Percentiles rank a stretch among this genome's conserved stretches.
Conservation (phyloP, 495 filamentous ascomycete genomes). For the Aspergillus funiculosus region DNA sequence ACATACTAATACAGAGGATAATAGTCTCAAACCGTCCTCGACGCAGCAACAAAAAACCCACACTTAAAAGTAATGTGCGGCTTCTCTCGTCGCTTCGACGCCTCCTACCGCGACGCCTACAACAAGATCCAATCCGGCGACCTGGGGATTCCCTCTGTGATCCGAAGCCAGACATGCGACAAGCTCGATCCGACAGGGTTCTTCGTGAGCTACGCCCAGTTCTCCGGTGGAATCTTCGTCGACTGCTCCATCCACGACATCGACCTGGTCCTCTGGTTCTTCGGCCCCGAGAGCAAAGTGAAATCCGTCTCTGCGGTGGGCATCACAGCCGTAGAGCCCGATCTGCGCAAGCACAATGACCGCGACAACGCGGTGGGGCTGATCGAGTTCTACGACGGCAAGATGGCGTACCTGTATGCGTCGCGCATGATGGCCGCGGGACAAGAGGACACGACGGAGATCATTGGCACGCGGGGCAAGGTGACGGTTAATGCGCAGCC, state of each 20-base stretch:
- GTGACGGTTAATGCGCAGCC: slow-evolving; percentile 53
- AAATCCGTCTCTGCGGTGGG: slow-evolving; percentile 50
- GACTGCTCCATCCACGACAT: slow-evolving; percentile 56
- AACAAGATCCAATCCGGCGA: slow-evolving; percentile 40
- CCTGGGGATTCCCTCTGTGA: slow-evolving; percentile 47
- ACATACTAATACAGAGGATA: slow-evolving; percentile 11
- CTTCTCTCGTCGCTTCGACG: slow-evolving; percentile 54
- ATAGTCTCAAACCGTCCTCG: slow-evolving; percentile 49
- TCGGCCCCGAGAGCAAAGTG: slow-evolving; percentile 42
- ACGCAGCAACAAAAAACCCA: slow-evolving; percentile 44
- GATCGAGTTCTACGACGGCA: slow-evolving; percentile 57
- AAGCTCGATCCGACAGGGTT: slow-evolving; percentile 50
- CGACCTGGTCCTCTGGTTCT: slow-evolving; percentile 54
- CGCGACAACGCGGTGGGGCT: slow-evolving; percentile 59
- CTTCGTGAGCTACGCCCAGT: slow-evolving; percentile 52
- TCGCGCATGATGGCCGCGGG: slow-evolving; percentile 59
- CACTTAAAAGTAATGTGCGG: slow-evolving; percentile 56
- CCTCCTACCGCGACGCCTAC: slow-evolving; percentile 49
- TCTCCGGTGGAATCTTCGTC: slow-evolving; percentile 56
- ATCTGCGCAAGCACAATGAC: slow-evolving; percentile 53
- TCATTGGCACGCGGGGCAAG: slow-evolving; percentile 59
- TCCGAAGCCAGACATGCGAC: slow-evolving; percentile 55
- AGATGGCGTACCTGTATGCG: slow-evolving; percentile 56
- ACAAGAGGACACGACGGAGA: slow-evolving; percentile 59
- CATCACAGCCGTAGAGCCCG: slow-evolving; percentile 56